Base-by-base conservation (phyloP, 345 rosid species). In the Lepidium sativum region DNA sequence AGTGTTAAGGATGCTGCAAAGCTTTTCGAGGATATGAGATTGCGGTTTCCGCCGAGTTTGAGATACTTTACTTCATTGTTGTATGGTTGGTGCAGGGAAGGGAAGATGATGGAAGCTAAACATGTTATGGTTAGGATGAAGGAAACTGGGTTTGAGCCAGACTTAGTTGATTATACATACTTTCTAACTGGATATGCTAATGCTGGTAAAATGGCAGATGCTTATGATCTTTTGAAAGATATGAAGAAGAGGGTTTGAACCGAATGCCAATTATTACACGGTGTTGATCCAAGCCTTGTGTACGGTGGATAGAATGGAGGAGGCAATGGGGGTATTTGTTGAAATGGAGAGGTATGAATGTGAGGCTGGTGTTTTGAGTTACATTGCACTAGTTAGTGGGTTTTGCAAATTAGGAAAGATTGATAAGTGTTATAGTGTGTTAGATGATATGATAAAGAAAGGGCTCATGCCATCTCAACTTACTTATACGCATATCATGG, bases 1-100 rank as follows among this genome's bases (percentile, higher is more conserved):
- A 68, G 78, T 34, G 97, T 84, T 13, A 90, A 94, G 78, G 92
- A 90, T 35, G 99, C 95, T 16, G 92, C 99, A 20, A 75, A 76
- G 56, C 80, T 90, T 48, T 90, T 90, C 9, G 89, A 88, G 70
- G 97, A 90, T 37, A 86, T 86, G 87, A 78, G 83, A 44, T 71
- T 65, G 42, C 77, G 74, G 51, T 94, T 94, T 62, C 35, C 48
- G 5, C 84, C 86, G 2, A 77, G 65, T 69, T 77, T 88, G 50
- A 71, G 60, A 73, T 83, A 83, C 74, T 90, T 90, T 41, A 83
- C 89, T 9, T 83, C 83, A 3, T 76, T 94, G 81, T 74, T 92
- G 72, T 79, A 79, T 70, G 99, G 97, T 77, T 90, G 97, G 99
- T 94, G 99, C 41, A 81, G 78, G 33, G 92, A 87, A 80, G 92